phyloP scores from a whole-genome alignment of 306 rosid genomes.

The Trichosanthes truncata region DNA sequence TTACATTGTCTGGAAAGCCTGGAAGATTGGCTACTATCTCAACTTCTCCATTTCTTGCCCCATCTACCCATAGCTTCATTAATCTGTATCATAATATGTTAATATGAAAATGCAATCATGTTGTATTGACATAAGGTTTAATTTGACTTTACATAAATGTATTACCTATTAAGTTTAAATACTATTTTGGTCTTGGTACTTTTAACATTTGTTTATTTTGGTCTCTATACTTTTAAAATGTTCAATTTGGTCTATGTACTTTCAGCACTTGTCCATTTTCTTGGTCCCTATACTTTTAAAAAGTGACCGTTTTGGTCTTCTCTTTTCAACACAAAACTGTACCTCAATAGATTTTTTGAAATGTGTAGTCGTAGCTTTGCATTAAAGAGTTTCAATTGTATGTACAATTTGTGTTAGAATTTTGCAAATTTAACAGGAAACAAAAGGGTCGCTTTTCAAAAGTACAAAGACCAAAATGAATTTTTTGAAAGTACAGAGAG shows the following conservation, averaged over 20 bases:
- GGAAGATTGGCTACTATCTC: slow-evolving; percentile 59
- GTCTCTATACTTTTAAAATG: too few relatives aligned
- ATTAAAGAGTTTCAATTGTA: background rate
- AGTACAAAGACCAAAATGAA: too few relatives aligned
- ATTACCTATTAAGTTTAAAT: background rate
- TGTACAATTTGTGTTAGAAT: too few relatives aligned
- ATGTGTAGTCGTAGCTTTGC: background rate
- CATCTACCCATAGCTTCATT: slow-evolving; percentile 60
- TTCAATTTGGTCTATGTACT: too few relatives aligned
- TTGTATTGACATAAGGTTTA: too few relatives aligned
- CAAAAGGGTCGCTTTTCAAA: too few relatives aligned
- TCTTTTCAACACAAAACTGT: background rate
- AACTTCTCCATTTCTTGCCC: slow-evolving; percentile 34
- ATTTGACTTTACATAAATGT: background rate
- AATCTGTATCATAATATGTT: slow-evolving; percentile 22
- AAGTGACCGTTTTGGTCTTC: too few relatives aligned
- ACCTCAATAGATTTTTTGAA: background rate
- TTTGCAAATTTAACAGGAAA: too few relatives aligned
- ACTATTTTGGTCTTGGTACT: background rate
- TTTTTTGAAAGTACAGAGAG: too few relatives aligned
- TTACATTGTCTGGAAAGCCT: slow-evolving; percentile 85
- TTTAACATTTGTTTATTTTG: too few relatives aligned
- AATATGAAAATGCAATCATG: too few relatives aligned
- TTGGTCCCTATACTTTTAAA: background rate
- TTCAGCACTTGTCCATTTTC: too few relatives aligned